Evolutionary conservation across 169 alveolate species (phyloP).

Genomic region (Besnoitia besnoiti): DNA sequence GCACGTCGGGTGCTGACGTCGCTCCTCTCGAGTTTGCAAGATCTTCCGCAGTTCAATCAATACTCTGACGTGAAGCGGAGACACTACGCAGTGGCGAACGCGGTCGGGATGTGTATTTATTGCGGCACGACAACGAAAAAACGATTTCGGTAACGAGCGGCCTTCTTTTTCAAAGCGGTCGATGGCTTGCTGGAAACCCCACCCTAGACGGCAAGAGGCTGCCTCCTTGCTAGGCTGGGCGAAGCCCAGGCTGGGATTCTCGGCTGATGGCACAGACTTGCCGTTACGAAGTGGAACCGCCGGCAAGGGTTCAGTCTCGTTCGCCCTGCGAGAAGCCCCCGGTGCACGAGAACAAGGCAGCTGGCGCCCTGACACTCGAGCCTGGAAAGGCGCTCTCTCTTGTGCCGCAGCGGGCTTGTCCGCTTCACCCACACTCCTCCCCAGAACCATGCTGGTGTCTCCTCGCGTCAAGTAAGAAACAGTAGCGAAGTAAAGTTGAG

Average conservation of each 20-base stretch:
- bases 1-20: constrained; percentile 27
- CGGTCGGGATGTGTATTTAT: constrained; percentile 23
- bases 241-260: not conserved
- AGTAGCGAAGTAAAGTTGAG: not conserved
- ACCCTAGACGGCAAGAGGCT: not conserved
- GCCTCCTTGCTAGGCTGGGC: not conserved
- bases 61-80: constrained; percentile 18
- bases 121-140: constrained; percentile 32
- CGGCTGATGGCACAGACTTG: not conserved
- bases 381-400: not conserved
- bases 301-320: not conserved
- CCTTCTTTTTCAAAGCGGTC: not conserved
- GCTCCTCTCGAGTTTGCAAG: not conserved
- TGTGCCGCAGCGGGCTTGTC: not conserved
- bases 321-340: not conserved
- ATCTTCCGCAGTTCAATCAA: not conserved
- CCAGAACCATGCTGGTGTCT: not conserved
- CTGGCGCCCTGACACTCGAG: not conserved
- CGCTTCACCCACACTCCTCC: not conserved
- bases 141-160: not conserved
- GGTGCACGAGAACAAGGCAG: not conserved
- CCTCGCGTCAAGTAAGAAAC: not conserved
- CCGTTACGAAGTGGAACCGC: not conserved
- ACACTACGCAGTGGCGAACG: not conserved
- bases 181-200: not conserved